A percentile compares a stretch with the other conserved stretches of the same genome.
Evolutionary conservation across 2,329 filamentous ascomycete species (phyloP).

Genomic region (Purpureocillium takamizusanense): DNA sequence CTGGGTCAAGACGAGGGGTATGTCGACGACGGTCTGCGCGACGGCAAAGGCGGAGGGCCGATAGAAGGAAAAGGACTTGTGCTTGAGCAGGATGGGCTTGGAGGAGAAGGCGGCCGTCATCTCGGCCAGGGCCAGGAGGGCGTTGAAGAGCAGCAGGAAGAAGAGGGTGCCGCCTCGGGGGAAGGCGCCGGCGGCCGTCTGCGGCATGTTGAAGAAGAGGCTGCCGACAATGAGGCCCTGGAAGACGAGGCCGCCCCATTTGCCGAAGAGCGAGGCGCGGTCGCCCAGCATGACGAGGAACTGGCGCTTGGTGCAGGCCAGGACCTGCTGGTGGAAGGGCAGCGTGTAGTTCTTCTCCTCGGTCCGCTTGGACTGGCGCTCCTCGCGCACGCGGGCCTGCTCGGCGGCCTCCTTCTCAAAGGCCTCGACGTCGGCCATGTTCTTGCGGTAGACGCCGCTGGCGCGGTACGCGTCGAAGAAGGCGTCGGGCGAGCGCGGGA

Average conservation of each 20-base stretch:
- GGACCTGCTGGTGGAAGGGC: slow-evolving; percentile 63
- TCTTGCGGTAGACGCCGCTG: slow-evolving; percentile 50
- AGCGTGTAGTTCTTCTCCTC: slow-evolving; percentile 67
- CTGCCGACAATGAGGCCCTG: slow-evolving; percentile 70
- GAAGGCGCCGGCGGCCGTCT: slow-evolving; percentile 56
- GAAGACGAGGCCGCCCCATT: slow-evolving; percentile 69
- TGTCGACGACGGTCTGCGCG: slow-evolving; percentile 48
- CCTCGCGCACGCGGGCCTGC: slow-evolving; percentile 28
- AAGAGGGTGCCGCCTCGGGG: slow-evolving; percentile 37
- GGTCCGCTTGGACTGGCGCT: slow-evolving; percentile 60
- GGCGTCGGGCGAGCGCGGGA: slow-evolving; percentile 61
- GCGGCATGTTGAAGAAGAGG: slow-evolving; percentile 62
- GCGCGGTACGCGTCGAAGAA: slow-evolving; percentile 56
- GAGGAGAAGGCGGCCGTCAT: slow-evolving; percentile 55
- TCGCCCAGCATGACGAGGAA: slow-evolving; percentile 74
- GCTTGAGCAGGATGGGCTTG: slow-evolving; percentile 59
- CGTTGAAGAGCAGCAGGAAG: slow-evolving; percentile 44
- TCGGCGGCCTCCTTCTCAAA: slow-evolving; percentile 54
- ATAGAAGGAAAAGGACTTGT: slow-evolving; percentile 63
- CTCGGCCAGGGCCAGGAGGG: slow-evolving; percentile 65
- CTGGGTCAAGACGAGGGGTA: slow-evolving; percentile 54
- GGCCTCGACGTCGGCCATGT: slow-evolving; percentile 52
- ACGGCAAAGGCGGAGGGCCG: slow-evolving; percentile 48
- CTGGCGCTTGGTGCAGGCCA: slow-evolving; percentile 62
- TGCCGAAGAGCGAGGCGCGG: slow-evolving; percentile 65